A percentile compares a stretch with the other conserved stretches of the same genome.
phyloP scores from a whole-genome alignment of 805 yeast species.

The Candida fluviatilis region DNA sequence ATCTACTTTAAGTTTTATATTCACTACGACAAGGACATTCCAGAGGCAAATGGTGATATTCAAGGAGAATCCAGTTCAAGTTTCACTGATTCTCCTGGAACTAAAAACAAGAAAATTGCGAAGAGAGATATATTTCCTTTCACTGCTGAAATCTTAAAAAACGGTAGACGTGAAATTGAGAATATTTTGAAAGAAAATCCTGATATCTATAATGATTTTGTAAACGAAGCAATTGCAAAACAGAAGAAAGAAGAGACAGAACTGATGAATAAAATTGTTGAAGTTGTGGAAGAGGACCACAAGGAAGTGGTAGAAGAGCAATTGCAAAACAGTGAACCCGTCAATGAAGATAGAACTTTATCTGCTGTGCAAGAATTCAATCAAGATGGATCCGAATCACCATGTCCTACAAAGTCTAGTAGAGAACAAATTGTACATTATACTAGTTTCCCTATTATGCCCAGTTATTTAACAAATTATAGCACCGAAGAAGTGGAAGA shows the following conservation, averaged over 20 bases:
- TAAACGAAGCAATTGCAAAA: constrained; percentile 4
- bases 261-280: not conserved
- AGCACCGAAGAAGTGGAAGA: not conserved
- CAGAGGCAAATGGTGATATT: not conserved
- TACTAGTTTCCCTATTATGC: constrained; percentile 1
- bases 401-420: not conserved
- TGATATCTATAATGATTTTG: constrained; percentile 25
- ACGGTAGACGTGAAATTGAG: constrained; percentile 27
- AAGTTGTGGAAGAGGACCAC: not conserved
- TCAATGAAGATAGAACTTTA: too few relatives aligned
- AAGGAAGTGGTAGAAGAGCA: too few relatives aligned
- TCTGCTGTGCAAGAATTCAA: too few relatives aligned
- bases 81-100: constrained; percentile 23
- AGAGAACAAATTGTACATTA: not conserved
- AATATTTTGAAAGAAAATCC: constrained; percentile 26
- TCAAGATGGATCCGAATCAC: not conserved
- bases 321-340: too few relatives aligned
- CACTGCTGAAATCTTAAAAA: constrained; percentile 29
- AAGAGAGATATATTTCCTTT: constrained; percentile 41
- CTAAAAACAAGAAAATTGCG: constrained; percentile 33
- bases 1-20: constrained; percentile 51
- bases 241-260: not conserved
- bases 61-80: not conserved
- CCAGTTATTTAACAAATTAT: not conserved
- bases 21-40: constrained; percentile 11